Base-by-base conservation (phyloP, 192 early-diverging fungal genomes). In the Helicostylum pulchrum region DNA sequence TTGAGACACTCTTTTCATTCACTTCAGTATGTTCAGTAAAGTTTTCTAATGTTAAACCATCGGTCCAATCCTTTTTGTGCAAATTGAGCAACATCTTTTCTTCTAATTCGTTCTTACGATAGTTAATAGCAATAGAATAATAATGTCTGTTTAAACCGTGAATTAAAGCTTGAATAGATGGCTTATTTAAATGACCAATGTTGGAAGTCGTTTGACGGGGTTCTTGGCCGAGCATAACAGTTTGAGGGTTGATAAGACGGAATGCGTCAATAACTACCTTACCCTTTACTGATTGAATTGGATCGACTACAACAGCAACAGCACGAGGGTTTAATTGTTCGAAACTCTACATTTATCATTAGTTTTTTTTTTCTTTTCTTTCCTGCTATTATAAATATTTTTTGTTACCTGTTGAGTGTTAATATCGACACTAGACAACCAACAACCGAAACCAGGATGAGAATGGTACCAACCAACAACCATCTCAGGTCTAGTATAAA, bases 381-480 rank as follows among this genome's bases (percentile, higher is more conserved):
- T 43, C 48, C 36, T 39, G 4, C 36, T 9, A 39, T 9, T 9
- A 10, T 5, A 39, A 3, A 6, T 39, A 9, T 9, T 44, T 45
- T 14, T 8, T 9, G 10, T 30, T 80, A 91, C 90, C 83, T 96
- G 93, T 77, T 99, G 98, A 48, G 98, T 99, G 80, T 96, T 96
- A 54, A 98, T 91, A 80, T 99, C 98, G 8, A 98, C 96, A 70
- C 93, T 96, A 17, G 96, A 98, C 30, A 99, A 83, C 98, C 98
- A 99, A 85, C 98, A 99, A 47, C 98, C 98, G 65, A 99, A 99
- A 53, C 98, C 98, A 34, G 98, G 98, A 81, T 99, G 98, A 64
- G 98, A 99, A 79, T 99, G 98, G 76, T 99, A 99, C 98, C 98
- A 99, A n/a, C 98, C 98, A 23, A 99, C 98, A 14, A 99, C 98